phyloP scores from a whole-genome alignment of 2,329 filamentous ascomycete species.

The Pseudogymnoascus sp. region DNA sequence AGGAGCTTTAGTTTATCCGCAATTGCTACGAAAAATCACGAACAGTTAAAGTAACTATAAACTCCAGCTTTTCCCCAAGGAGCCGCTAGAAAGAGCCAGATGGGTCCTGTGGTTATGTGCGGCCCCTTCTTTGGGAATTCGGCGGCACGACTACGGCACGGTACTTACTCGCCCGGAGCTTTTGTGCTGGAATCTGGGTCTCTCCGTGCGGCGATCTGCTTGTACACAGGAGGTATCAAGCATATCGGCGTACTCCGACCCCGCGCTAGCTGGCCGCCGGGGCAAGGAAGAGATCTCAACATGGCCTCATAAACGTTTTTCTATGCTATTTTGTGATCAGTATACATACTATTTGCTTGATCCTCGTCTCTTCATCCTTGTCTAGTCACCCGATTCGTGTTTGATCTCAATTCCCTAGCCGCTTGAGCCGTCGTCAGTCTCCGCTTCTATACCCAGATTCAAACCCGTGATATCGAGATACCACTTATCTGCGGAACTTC shows the following conservation, averaged over 20 bases:
- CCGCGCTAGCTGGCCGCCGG: slow-evolving; percentile 1
- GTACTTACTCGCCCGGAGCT: background rate
- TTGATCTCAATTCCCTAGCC: background rate
- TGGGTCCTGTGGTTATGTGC: background rate
- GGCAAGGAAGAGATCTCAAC: slow-evolving; percentile 3
- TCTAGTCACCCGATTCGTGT: background rate
- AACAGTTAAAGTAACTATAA: background rate
- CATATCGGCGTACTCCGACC: slow-evolving; percentile 9
- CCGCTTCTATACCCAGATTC: slow-evolving; percentile 1
- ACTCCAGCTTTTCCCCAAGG: background rate
- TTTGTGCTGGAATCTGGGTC: background rate
- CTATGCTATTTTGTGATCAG: background rate
- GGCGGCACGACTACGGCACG: background rate
- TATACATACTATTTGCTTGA: slow-evolving; percentile 5
- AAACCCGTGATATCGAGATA: slow-evolving; percentile 4
- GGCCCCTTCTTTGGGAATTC: background rate
- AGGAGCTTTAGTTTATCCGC: background rate
- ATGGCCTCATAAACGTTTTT: slow-evolving; percentile 8
- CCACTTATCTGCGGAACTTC: background rate
- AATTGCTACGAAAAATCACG: background rate
- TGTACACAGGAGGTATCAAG: slow-evolving; percentile 3
- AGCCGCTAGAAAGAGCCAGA: background rate
- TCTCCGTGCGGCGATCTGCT: slow-evolving; percentile 1
- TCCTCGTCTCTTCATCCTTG: slow-evolving; percentile 4
- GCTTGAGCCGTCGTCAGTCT: background rate